Evolutionary conservation across 495 filamentous ascomycete species (phyloP).

Genomic region (Staphylotrichum longicolle): DNA sequence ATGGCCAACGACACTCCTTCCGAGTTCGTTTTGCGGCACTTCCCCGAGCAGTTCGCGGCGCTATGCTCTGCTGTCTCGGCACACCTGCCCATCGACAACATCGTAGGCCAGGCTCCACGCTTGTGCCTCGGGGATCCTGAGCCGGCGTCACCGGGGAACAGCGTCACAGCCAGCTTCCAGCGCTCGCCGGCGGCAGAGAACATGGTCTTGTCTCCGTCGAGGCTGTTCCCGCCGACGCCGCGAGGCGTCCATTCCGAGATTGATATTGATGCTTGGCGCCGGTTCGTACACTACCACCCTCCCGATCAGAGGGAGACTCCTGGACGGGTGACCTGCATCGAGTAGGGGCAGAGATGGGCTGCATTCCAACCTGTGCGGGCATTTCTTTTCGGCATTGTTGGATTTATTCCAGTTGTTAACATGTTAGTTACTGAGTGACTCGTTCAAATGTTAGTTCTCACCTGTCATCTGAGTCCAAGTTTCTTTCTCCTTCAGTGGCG

Average conservation of each 20-base stretch:
- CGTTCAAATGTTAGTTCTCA: too few relatives aligned
- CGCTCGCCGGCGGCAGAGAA: too few relatives aligned
- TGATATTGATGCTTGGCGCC: conserved; percentile 1
- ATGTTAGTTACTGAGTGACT: too few relatives aligned
- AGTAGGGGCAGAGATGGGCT: too few relatives aligned
- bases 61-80: not conserved
- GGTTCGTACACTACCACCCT: not conserved
- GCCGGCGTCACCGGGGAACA: too few relatives aligned
- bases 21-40: not conserved
- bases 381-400: too few relatives aligned
- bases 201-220: not conserved
- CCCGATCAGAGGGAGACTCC: not conserved
- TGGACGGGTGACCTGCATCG: too few relatives aligned
- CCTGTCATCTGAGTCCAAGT: too few relatives aligned
- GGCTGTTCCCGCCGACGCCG: not conserved
- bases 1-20: not conserved
- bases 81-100: not conserved
- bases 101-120: not conserved
- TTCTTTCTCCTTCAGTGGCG: too few relatives aligned
- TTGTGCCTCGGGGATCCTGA: not conserved
- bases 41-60: not conserved
- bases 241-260: not conserved
- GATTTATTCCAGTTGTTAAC: too few relatives aligned
- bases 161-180: too few relatives aligned
- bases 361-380: too few relatives aligned